Base-by-base conservation (phyloP, 768 basidiomycete genomes). In the Lactarius psammicola region DNA sequence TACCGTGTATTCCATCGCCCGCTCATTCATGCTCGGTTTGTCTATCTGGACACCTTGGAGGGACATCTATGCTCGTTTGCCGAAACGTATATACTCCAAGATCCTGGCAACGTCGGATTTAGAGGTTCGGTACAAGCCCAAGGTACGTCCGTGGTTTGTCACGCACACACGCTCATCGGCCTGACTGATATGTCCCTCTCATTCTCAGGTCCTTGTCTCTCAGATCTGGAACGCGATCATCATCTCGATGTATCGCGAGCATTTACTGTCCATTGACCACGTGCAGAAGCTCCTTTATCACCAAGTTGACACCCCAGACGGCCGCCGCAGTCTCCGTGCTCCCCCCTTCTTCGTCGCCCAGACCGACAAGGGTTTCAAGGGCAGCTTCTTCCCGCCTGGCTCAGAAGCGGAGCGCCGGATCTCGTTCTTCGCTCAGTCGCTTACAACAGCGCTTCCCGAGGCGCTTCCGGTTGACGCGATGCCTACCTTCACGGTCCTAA, bases 171-270 rank as follows among this genome's bases (percentile, higher is more conserved):
- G 3, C 13, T n/a, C 33, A n/a, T 33, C 0, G 17, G 38, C 18
- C 40, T 8, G 26, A 40, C 30, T 49, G n/a, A 2, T 15, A 44
- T 11, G 62, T 28, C 62, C 33, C 40, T 61, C 8, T 20, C 44
- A 0, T 46, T 23, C 18, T 57, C 31, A 94, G 92, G 94, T 99
- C 44, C 84, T 99, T 46, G 96, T 99, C 53, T 97, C 95, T 18
- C 97, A 98, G 78, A 95, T 99, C 62, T 98, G 97, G 97, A 99
- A 99, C 75, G 97, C 97, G 28, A 89, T 99, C 78, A 97, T 99
- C 78, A 98, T 99, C 71, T 98, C 96, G 17, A 99, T 99, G 97
- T 99, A 98, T 77, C 89, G 97, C 73, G 97, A 99, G 76, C 97
- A 98, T 75, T 77, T 99, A n/a, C 81, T 98, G 40, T 98, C 95